Conservation (phyloP, 2,329 filamentous ascomycete genomes). For the Colletotrichum lentis region DNA sequence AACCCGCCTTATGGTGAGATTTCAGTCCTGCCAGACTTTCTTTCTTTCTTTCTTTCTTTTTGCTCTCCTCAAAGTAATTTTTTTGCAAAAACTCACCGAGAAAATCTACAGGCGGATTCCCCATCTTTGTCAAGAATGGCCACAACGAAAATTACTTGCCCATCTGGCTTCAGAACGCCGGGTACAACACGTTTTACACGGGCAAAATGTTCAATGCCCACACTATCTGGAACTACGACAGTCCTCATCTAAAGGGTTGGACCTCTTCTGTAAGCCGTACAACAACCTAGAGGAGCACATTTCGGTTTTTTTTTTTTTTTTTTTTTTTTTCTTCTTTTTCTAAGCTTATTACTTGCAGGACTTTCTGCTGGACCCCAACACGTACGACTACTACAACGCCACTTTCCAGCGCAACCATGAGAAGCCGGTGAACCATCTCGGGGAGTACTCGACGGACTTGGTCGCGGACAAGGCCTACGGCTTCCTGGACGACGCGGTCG, state of each 20-base stretch:
- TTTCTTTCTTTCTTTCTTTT: no score
- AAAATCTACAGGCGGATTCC: constrained; percentile 49
- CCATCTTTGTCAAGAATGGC: constrained; percentile 60
- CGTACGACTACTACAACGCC: constrained; percentile 73
- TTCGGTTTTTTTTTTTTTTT: no score
- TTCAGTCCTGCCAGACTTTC: constrained; percentile 46
- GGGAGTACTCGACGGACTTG: constrained; percentile 61
- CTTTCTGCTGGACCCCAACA: constrained; percentile 71
- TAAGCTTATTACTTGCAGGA: no score
- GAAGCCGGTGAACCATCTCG: constrained; percentile 51
- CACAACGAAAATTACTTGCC: constrained; percentile 61
- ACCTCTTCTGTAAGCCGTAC: constrained; percentile 54
- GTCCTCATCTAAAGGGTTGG: constrained; percentile 63
- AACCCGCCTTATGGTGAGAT: constrained; percentile 64
- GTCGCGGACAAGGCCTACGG: constrained; percentile 65
- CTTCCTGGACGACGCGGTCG: constrained; percentile 68
- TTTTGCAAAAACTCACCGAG: constrained; percentile 36
- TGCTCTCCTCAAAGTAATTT: no score
- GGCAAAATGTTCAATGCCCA: constrained; percentile 65
- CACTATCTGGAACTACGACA: constrained; percentile 58
- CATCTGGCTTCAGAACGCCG: constrained; percentile 59
- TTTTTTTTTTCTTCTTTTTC: no score
- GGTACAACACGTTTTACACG: constrained; percentile 63
- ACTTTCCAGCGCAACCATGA: constrained; percentile 69
- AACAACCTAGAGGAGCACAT: no score